phyloP scores from a whole-genome alignment of 768 basidiomycete species.

The Trametopsis cervina region DNA sequence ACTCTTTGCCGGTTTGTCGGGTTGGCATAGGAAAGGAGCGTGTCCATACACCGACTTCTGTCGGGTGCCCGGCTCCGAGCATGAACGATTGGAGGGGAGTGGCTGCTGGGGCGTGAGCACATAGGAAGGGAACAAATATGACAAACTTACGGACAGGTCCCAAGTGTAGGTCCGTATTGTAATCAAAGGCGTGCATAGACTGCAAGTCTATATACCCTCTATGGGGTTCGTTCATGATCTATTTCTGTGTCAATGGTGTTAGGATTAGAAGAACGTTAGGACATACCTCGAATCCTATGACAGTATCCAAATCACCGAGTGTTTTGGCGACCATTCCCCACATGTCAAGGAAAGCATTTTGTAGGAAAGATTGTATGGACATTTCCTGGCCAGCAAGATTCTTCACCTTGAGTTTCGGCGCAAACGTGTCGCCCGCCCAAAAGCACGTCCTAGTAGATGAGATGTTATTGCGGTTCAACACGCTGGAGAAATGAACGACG shows the following conservation, averaged over 20 bases:
- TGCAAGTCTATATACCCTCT: slow-evolving; percentile 81
- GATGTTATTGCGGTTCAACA: not conserved
- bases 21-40: slow-evolving; percentile 91
- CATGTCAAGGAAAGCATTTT: slow-evolving; percentile 74
- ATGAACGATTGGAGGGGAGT: slow-evolving; percentile 86
- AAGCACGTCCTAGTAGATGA: slow-evolving; percentile 67
- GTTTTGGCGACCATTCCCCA: slow-evolving; percentile 60
- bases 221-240: slow-evolving; percentile 96
- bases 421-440: slow-evolving; percentile 87
- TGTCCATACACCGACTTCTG: slow-evolving; percentile 69
- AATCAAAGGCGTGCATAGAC: slow-evolving; percentile 82
- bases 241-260: not conserved
- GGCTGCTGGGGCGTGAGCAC: slow-evolving; percentile 34
- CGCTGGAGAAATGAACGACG: slow-evolving; percentile 15
- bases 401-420: slow-evolving; percentile 62
- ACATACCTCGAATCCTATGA: slow-evolving; percentile 84
- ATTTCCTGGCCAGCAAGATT: slow-evolving; percentile 40
- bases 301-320: slow-evolving; percentile 68
- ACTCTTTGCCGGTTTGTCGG: slow-evolving; percentile 43
- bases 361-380: slow-evolving; percentile 76
- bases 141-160: slow-evolving; percentile 59
- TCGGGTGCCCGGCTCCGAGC: slow-evolving; percentile 85
- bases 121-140: not conserved
- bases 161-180: slow-evolving; percentile 91
- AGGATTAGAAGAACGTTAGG: not conserved